Conservation (phyloP, 2,329 filamentous ascomycete species). For the Clonostachys solani region DNA sequence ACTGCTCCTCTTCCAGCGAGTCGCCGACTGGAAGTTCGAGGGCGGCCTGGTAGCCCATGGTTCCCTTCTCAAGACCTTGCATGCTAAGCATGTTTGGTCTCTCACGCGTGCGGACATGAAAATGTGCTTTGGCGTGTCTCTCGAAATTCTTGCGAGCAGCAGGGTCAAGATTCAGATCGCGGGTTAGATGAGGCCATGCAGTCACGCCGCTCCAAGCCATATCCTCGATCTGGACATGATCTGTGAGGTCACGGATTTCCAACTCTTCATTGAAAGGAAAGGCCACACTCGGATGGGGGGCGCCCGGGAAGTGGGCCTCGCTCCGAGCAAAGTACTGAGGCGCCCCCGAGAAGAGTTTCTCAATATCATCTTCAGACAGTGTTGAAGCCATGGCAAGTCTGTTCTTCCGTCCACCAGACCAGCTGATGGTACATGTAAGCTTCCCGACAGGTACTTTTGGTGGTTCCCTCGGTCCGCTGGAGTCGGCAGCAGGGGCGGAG, state of each 20-base stretch:
- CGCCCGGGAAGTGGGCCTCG: constrained; percentile 54
- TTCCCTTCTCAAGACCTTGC: constrained; percentile 67
- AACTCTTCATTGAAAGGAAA: constrained; percentile 65
- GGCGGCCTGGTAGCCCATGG: constrained; percentile 64
- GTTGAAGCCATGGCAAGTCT: constrained; percentile 14
- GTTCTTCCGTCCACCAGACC: background rate
- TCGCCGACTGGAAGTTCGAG: constrained; percentile 63
- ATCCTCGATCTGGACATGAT: constrained; percentile 60
- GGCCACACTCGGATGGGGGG: constrained; percentile 58
- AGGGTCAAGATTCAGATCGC: constrained; percentile 40
- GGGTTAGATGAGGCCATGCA: constrained; percentile 58
- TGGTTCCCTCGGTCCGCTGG: too few species aligned
- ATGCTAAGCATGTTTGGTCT: constrained; percentile 69
- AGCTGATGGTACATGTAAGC: too few species aligned
- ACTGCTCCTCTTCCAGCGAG: constrained; percentile 58
- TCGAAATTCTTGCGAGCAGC: constrained; percentile 34
- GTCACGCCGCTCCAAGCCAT: constrained; percentile 60
- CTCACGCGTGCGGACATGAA: constrained; percentile 55
- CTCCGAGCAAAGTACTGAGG: constrained; percentile 65
- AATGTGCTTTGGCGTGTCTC: constrained; percentile 47
- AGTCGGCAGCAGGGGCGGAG: too few species aligned
- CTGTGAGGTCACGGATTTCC: constrained; percentile 57
- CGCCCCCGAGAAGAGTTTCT: constrained; percentile 71
- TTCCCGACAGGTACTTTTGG: too few species aligned
- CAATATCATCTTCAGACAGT: constrained; percentile 55